Conservation (phyloP, 306 rosid species). For the Citrullus colocynthis region DNA sequence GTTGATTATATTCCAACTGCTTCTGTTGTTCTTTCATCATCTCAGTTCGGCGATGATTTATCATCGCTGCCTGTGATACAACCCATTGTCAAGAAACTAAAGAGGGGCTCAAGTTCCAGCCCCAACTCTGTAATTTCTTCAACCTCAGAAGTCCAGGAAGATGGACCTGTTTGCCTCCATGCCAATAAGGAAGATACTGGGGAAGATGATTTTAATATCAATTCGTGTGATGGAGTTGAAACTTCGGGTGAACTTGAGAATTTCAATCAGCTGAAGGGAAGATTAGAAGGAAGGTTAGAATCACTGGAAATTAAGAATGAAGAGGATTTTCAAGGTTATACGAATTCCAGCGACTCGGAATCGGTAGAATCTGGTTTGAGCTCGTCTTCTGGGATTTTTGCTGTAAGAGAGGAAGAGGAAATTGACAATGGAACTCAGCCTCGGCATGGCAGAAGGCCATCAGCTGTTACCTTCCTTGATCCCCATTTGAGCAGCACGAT, state of each 20-base stretch:
- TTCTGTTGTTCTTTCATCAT: slow-evolving; percentile 21
- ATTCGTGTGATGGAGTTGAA: slow-evolving; percentile 9
- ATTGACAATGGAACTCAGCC: slow-evolving; percentile 2
- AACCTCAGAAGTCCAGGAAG: background rate
- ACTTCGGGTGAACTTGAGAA: slow-evolving; percentile 8
- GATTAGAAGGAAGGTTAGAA: background rate
- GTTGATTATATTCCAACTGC: slow-evolving; percentile 43
- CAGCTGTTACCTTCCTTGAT: slow-evolving; percentile 42
- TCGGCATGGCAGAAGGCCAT: slow-evolving; percentile 35
- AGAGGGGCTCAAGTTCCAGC: background rate
- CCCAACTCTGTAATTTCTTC: background rate
- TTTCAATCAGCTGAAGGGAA: background rate
- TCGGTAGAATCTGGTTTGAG: slow-evolving; percentile 28
- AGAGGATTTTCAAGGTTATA: slow-evolving; percentile 14
- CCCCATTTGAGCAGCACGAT: slow-evolving; percentile 21
- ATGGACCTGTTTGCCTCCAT: background rate
- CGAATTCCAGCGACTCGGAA: slow-evolving; percentile 25
- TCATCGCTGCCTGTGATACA: slow-evolving; percentile 39
- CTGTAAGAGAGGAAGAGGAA: slow-evolving; percentile 26
- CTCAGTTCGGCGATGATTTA: slow-evolving; percentile 12
- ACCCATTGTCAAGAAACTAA: slow-evolving; percentile 30
- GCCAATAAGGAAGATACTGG: background rate
- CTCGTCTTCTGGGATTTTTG: slow-evolving; percentile 35
- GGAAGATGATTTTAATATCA: background rate
- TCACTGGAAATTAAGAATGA: slow-evolving; percentile 13